Evolutionary conservation across 2,329 filamentous ascomycete genomes (phyloP).

Genomic region (Alternaria longipes): DNA sequence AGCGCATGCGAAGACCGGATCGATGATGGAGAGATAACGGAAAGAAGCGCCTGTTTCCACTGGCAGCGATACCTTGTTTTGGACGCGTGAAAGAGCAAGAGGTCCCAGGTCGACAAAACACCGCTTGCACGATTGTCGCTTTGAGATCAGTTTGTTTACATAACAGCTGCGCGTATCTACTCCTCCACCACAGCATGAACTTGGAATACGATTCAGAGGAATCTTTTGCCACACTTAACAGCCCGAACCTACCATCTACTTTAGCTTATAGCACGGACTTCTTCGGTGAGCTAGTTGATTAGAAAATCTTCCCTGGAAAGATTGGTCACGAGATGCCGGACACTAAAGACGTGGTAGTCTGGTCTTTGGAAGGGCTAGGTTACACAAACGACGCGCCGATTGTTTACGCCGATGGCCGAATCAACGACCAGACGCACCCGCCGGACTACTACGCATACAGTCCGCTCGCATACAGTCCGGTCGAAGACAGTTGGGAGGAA

Average conservation of each 20-base stretch:
- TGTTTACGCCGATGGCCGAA: conserved; percentile 9
- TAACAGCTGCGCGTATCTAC: not conserved
- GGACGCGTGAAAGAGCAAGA: not conserved
- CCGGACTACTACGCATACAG: conserved; percentile 22
- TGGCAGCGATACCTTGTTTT: not conserved
- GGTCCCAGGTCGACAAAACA: conserved; percentile 1
- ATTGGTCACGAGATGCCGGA: not conserved
- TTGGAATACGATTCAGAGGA: not conserved
- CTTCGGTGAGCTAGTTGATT: not conserved
- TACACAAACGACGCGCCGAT: conserved; percentile 5
- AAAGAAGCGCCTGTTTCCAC: not conserved
- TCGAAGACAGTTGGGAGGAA: conserved; percentile 29
- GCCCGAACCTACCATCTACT: not conserved
- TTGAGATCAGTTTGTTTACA: conserved; percentile 1
- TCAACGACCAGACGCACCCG: conserved; percentile 11
- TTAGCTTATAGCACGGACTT: not conserved
- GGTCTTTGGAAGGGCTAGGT: conserved; percentile 11
- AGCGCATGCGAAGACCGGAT: not conserved
- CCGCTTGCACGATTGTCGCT: conserved; percentile 20
- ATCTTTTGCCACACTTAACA: not conserved
- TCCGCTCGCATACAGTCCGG: too few relatives aligned
- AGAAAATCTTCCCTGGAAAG: not conserved
- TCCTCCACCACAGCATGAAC: not conserved
- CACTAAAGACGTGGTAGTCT: not conserved
- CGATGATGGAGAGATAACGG: not conserved